These are phyloP conservation scores for Brassica napus DNA, from an alignment of 345 rosid species.

Conservation along the genomic window Da-Ae NC_063434.1:28036501-28037000, in stretches of 20 bases:
- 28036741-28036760: background rate
- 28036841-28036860: background rate
- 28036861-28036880: too few species aligned
- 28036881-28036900: background rate
- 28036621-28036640: too few species aligned
- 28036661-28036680: background rate
- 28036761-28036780: background rate
- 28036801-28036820: background rate
- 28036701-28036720: background rate
- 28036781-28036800: background rate
- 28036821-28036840: background rate
- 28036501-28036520: background rate
- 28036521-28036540: background rate
- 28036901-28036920: background rate
- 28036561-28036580: background rate
- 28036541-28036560: background rate
- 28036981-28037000: background rate
- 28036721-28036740: slow-evolving; percentile 9
- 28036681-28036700: background rate
- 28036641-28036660: background rate
- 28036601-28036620: background rate
- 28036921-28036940: slow-evolving; percentile 4
- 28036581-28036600: background rate
- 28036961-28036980: background rate
- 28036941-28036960: slow-evolving; percentile 5